Evolutionary conservation across 768 basidiomycete genomes (phyloP), one percentile per base, ranked within the genome.

Genomic region (Russula olivacea): DNA sequence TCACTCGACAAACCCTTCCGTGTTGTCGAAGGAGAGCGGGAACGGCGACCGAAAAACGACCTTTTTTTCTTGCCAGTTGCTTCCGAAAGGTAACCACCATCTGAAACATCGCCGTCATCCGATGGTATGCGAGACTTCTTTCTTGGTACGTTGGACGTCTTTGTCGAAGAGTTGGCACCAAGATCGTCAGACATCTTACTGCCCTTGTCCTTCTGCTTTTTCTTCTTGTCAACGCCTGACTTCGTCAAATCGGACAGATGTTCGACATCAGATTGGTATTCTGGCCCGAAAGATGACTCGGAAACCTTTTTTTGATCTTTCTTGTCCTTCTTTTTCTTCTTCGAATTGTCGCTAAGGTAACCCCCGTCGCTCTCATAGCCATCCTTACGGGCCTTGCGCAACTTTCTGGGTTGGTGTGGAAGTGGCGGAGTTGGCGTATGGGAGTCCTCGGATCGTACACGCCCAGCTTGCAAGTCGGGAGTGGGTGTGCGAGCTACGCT

Each of bases 241-340:
- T 60, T 64, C 14, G 19, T 48, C 50, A 49, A 38, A 17, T 67
- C 68, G 1, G 73, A 71, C 15, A 71, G 21, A 36, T 69, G 66
- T 14, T 70, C 74, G 15, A 69, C 72, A 65, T 77, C 75, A 9
- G 71, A 72, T 55, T 74, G 72, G 65, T 72, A 69, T 43, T 73
- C 74, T 7, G 69, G 68, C 30, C 69, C 66, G 4, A 68, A 59
- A 9, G 50, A 62, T 53, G 48, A 51, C 23, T 15, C 23, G 28
- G 58, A 70, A 50, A 64, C 68, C 63, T 66, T 69, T 62, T 68
- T 70, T 57, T 60, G 66, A 65, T 63, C 69, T 21, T 62, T 68
- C 50, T 56, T 62, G n/a, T 55, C 66, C 48, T 66, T 68, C 48
- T 66, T 68, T 65, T 73, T 72, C 68, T 72, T 72, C 55, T 70